Conservation (phyloP, 768 basidiomycete genomes). For the Paxillus ammoniavirescens region DNA sequence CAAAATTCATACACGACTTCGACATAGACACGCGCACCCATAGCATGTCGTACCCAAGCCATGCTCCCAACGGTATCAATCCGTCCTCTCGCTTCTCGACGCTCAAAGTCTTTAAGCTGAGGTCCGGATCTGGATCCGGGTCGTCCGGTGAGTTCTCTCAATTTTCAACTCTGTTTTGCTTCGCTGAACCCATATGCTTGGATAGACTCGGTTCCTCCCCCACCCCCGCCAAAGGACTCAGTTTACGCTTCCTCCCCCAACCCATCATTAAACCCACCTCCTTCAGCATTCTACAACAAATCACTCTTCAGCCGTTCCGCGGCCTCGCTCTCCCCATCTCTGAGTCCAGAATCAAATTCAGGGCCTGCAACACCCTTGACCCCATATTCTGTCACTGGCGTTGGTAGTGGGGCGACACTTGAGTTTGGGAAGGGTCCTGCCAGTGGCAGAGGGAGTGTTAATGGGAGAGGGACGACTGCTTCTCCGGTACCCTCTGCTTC, state of each 20-base stretch:
- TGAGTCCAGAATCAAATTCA: slow-evolving; percentile 16
- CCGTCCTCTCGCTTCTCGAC: slow-evolving; percentile 40
- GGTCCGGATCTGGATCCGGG: slow-evolving; percentile 2
- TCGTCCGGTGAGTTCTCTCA: background rate
- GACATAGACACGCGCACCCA: background rate
- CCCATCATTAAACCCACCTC: slow-evolving; percentile 9
- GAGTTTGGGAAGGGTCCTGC: slow-evolving; percentile 8
- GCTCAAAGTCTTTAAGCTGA: slow-evolving; percentile 43
- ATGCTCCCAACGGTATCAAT: slow-evolving; percentile 11
- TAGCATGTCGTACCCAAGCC: slow-evolving; percentile 9
- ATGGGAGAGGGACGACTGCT: slow-evolving; percentile 5
- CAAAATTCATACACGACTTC: background rate
- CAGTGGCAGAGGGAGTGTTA: slow-evolving; percentile 1
- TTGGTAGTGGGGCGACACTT: background rate
- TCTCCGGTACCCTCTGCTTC: slow-evolving; percentile 21
- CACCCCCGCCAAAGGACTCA: slow-evolving; percentile 64
- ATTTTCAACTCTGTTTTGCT: background rate
- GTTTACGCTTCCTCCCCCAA: slow-evolving; percentile 35
- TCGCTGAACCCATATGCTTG: background rate
- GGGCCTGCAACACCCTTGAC: slow-evolving; percentile 23
- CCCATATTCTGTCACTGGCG: slow-evolving; percentile 2
- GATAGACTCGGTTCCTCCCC: slow-evolving; percentile 30
- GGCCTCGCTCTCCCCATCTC: slow-evolving; percentile 44
- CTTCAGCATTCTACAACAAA: slow-evolving; percentile 22
- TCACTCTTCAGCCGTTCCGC: slow-evolving; percentile 43